Evolutionary conservation across 495 filamentous ascomycete genomes (phyloP).

Genomic region (Rhizodiscina lignyota): DNA sequence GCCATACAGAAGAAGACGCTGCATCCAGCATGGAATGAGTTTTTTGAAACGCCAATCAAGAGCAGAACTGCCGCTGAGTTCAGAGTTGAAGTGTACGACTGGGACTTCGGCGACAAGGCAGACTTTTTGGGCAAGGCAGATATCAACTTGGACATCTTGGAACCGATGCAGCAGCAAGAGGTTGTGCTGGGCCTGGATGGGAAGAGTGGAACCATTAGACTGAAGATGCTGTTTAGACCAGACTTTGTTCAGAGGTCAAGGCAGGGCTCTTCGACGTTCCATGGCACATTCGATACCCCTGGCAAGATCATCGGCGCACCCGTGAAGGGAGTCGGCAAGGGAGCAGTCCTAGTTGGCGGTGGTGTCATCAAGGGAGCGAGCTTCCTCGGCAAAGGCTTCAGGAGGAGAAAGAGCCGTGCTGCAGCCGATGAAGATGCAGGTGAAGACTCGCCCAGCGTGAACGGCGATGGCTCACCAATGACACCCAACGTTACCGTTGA

Average conservation of each 20-base stretch:
- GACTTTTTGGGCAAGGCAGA: slow-evolving; percentile 63
- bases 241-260: slow-evolving; percentile 76
- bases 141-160: slow-evolving; percentile 70
- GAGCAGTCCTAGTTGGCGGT: slow-evolving; percentile 51
- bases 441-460: slow-evolving; percentile 3
- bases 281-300: slow-evolving; percentile 78
- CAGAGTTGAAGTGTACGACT: slow-evolving; percentile 74
- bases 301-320: slow-evolving; percentile 87
- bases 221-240: slow-evolving; percentile 86
- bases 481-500: not conserved
- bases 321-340: slow-evolving; percentile 72
- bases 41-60: slow-evolving; percentile 67
- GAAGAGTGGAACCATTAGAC: slow-evolving; percentile 66
- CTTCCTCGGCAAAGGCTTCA: slow-evolving; percentile 68
- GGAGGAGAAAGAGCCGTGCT: slow-evolving; percentile 43
- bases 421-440: slow-evolving; percentile 27
- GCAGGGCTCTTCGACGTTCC: slow-evolving; percentile 86
- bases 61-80: slow-evolving; percentile 79
- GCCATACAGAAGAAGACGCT: slow-evolving; percentile 93
- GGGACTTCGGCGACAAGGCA: slow-evolving; percentile 84
- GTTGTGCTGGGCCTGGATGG: slow-evolving; percentile 65
- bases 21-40: slow-evolving; percentile 88
- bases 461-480: not conserved
- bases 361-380: slow-evolving; percentile 77
- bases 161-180: slow-evolving; percentile 65